Evolutionary conservation across 306 rosid genomes (phyloP), one percentile per base, ranked within the genome.

Genomic region (Prinsepia uniflora): DNA sequence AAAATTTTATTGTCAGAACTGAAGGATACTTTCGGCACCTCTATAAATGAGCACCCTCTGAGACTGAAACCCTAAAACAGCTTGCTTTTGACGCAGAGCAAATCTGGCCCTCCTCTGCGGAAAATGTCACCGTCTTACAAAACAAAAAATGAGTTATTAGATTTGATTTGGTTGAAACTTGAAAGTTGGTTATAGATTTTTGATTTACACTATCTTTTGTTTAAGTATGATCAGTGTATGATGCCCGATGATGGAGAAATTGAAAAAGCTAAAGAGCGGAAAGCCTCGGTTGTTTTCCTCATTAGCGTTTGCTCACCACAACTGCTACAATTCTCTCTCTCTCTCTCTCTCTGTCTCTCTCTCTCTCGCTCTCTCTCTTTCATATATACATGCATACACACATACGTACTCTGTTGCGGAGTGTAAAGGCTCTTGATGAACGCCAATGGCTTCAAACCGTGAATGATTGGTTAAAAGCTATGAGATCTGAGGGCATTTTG

Each of bases 401-500:
- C 6, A 36, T 13, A 48, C 15, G 14, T 5, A 48, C 11, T 5
- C 18, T 19, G 13, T 13, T 11, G 70, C 72, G 70, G 63, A 58
- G 43, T 76, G 54, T 45, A 58, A 70, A 49, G 72, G 81, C 48
- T 65, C 65, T 76, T 65, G 79, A 55, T 49, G 79, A 79, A 70
- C 62, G 48, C 77, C 79, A 57, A 30, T 69, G 72, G 63, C 52
- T 72, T 49, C 5, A 20, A 19, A 53, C 68, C 53, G 42, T 59
- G 45, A 46, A 63, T 81, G 85, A 78, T 58, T 30, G 24, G 9
- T 57, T 40, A 14, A 36, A 75, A 65, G 71, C 72, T 77, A 63
- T 74, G 81, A 72, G 85, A 80, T 84, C 83, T 57, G 83, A 75
- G 78, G 79, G 76, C 57, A 4, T 75, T 53, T 55, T 7, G 24